A percentile compares a stretch with the other conserved stretches of the same genome.
phyloP scores from a whole-genome alignment of 2,329 filamentous ascomycete genomes.

The Paecilomyces dactylethromorphus region DNA sequence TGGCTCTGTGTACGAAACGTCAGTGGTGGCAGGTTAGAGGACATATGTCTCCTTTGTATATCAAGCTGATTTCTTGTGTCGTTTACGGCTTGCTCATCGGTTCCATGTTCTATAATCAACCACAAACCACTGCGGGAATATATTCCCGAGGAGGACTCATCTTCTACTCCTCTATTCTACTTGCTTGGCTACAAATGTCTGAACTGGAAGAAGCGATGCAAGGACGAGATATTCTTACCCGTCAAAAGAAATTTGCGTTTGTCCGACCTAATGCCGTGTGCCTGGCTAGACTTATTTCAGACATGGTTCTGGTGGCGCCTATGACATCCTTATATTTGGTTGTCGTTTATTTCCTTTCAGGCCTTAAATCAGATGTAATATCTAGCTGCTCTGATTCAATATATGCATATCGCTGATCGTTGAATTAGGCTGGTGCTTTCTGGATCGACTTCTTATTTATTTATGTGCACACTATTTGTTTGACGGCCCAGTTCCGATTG shows the following conservation, averaged over 20 bases:
- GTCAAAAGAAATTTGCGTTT: constrained; percentile 62
- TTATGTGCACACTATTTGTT: constrained; percentile 55
- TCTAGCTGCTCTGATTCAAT: too few species aligned
- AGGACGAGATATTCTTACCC: constrained; percentile 63
- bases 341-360: constrained; percentile 61
- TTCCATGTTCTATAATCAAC: constrained; percentile 67
- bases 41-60: constrained; percentile 67
- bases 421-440: too few species aligned
- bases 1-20: constrained; percentile 54
- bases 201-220: constrained; percentile 73
- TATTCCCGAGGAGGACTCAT: constrained; percentile 57
- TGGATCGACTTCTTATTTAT: constrained; percentile 61
- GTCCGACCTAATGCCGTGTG: constrained; percentile 62
- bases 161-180: constrained; percentile 62
- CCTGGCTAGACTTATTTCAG: constrained; percentile 55
- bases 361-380: constrained; percentile 50
- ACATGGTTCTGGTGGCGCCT: constrained; percentile 54
- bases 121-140: constrained; percentile 52
- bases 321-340: constrained; percentile 56
- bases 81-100: constrained; percentile 69
- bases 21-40: constrained; percentile 75
- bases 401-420: too few species aligned
- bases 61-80: constrained; percentile 72
- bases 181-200: constrained; percentile 66
- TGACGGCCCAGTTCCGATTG: constrained; percentile 60